phyloP scores from a whole-genome alignment of 2,329 filamentous ascomycete genomes.

The Akanthomyces muscarius region DNA sequence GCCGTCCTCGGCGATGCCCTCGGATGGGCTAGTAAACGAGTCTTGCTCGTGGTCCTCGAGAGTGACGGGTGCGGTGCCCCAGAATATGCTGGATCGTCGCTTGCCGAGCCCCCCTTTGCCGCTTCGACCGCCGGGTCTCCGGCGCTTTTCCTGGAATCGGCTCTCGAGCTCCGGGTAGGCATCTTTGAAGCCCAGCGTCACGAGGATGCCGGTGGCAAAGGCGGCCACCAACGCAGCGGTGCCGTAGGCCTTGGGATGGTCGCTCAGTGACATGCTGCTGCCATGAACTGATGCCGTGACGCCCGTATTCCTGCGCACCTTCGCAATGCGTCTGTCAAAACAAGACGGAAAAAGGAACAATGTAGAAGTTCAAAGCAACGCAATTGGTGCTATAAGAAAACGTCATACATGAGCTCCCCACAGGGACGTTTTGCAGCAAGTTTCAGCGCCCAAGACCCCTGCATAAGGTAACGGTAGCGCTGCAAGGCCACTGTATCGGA shows the following conservation, averaged over 20 bases:
- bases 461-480: neutral
- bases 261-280: conserved; percentile 55
- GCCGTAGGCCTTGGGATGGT: conserved; percentile 60
- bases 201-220: conserved; percentile 71
- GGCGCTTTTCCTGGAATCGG: conserved; percentile 50
- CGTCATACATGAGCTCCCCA: neutral
- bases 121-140: conserved; percentile 21
- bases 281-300: conserved; percentile 9
- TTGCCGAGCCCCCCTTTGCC: conserved; percentile 2
- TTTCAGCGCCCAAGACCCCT: neutral
- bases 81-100: conserved; percentile 42
- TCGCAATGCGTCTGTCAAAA: conserved; percentile 2
- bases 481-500: neutral
- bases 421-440: neutral
- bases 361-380: neutral
- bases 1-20: conserved; percentile 57
- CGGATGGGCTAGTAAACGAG: conserved; percentile 26
- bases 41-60: conserved; percentile 53
- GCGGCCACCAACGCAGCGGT: conserved; percentile 64
- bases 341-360: neutral
- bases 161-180: conserved; percentile 70
- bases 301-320: neutral
- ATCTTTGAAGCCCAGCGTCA: conserved; percentile 76
- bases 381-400: neutral
- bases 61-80: conserved; percentile 41